Evolutionary conservation across 495 filamentous ascomycete genomes (phyloP).

Genomic region (Penicillium macrosclerotiorum): DNA sequence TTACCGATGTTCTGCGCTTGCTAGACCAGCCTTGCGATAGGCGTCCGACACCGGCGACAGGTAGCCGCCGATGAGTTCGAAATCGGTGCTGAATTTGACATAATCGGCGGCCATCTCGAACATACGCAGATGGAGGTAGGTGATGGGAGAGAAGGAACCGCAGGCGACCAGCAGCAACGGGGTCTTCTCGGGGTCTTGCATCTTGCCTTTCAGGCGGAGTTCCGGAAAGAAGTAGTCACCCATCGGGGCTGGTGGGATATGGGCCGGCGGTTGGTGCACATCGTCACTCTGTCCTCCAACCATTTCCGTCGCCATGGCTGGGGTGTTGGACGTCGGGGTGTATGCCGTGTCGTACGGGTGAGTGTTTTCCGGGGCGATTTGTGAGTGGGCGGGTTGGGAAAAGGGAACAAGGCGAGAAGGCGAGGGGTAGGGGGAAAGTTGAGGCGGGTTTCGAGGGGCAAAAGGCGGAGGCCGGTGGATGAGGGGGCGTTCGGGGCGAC

Average conservation of each 20-base stretch:
- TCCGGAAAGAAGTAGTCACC: slow-evolving; percentile 72
- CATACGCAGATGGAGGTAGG: slow-evolving; percentile 88
- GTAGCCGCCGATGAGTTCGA: slow-evolving; percentile 83
- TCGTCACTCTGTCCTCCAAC: slow-evolving; percentile 31
- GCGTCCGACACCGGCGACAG: slow-evolving; percentile 77
- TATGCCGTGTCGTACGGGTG: too few relatives aligned
- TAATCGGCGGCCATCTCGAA: slow-evolving; percentile 89
- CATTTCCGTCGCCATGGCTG: slow-evolving; percentile 30
- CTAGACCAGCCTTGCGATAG: slow-evolving; percentile 89
- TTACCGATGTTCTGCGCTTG: slow-evolving; percentile 68
- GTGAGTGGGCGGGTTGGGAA: too few relatives aligned
- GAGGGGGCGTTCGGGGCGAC: too few relatives aligned
- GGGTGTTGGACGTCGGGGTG: slow-evolving; percentile 3
- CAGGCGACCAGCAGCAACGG: slow-evolving; percentile 85
- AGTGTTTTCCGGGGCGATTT: too few relatives aligned
- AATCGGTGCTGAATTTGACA: slow-evolving; percentile 75
- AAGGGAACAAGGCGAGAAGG: too few relatives aligned
- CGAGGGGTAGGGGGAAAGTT: too few relatives aligned
- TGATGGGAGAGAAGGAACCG: slow-evolving; percentile 82
- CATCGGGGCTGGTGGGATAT: slow-evolving; percentile 29
- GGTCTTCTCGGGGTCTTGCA: slow-evolving; percentile 66
- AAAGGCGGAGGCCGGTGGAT: too few relatives aligned
- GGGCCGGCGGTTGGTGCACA: slow-evolving; percentile 25
- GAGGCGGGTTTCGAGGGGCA: too few relatives aligned
- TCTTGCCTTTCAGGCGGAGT: slow-evolving; percentile 64